Conservation (phyloP, 169 alveolate species). For the Plasmodium knowlesi region DNA sequence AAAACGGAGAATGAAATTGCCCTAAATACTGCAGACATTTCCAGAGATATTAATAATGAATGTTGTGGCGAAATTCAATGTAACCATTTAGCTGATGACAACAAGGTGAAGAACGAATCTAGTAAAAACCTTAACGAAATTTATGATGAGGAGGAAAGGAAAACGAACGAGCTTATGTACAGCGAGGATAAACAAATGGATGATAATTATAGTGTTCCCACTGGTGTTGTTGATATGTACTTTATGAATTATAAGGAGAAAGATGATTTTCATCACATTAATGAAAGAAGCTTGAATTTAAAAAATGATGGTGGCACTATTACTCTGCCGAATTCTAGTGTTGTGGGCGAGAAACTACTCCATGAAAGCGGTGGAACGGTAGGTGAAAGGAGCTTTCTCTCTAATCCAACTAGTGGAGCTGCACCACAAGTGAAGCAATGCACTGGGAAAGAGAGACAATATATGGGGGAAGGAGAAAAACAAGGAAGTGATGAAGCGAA, state of each 20-base stretch:
- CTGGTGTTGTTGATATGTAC: background rate
- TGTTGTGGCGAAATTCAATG: constrained; percentile 10
- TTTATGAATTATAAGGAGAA: constrained; percentile 10
- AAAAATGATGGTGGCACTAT: background rate
- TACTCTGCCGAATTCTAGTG: background rate
- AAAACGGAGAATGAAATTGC: constrained; percentile 6
- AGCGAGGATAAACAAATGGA: background rate
- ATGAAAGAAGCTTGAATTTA: background rate
- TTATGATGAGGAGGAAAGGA: constrained; percentile 19
- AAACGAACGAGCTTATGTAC: constrained; percentile 3
- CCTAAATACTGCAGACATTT: background rate
- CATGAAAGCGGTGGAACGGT: background rate
- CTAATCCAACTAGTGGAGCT: background rate
- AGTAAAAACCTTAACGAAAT: background rate
- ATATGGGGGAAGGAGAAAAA: background rate
- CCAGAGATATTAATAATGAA: constrained; percentile 4
- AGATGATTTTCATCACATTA: background rate
- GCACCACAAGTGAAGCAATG: background rate
- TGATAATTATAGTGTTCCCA: background rate
- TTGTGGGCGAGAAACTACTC: background rate
- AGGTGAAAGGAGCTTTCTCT: background rate
- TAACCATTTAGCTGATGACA: background rate
- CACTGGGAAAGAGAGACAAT: background rate
- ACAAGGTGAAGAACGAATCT: background rate
- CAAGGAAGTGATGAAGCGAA: background rate